Percentiles rank a stretch among this genome's conserved stretches.
Conservation (phyloP, 2,329 filamentous ascomycete species). For the Epichloe uncinata region DNA sequence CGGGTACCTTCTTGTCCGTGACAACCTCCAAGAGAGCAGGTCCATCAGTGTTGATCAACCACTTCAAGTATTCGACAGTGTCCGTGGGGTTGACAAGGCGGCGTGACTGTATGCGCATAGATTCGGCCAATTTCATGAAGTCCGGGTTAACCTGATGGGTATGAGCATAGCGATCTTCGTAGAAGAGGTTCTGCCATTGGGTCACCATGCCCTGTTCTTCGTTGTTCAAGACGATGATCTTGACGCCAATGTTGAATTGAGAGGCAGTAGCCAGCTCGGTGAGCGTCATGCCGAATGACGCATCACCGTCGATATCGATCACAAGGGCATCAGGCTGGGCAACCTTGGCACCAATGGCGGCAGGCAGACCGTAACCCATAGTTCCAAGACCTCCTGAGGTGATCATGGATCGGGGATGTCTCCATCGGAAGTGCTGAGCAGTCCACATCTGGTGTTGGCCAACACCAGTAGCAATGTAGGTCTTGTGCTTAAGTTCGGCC, state of each 20-base stretch:
- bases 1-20: constrained; percentile 82
- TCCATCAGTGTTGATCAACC: constrained; percentile 83
- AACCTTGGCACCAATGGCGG: constrained; percentile 89
- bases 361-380: constrained; percentile 91
- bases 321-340: constrained; percentile 61
- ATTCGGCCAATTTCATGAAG: constrained; percentile 82
- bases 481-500: constrained; percentile 64
- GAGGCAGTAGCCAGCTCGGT: constrained; percentile 85
- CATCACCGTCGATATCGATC: constrained; percentile 91
- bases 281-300: constrained; percentile 97
- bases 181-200: constrained; percentile 97
- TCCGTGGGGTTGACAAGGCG: constrained; percentile 63
- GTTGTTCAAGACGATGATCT: constrained; percentile 92
- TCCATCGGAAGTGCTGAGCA: constrained; percentile 93
- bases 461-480: constrained; percentile 84
- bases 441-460: constrained; percentile 99
- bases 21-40: constrained; percentile 86
- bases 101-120: constrained; percentile 74
- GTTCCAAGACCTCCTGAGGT: constrained; percentile 78
- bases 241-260: constrained; percentile 93
- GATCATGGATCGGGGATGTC: constrained; percentile 83
- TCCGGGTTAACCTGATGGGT: constrained; percentile 94
- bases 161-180: constrained; percentile 83
- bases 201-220: constrained; percentile 97
- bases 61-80: constrained; percentile 63